Conservation (phyloP, 1,139 yeast genomes). For the Arxiozyma heterogenica region DNA sequence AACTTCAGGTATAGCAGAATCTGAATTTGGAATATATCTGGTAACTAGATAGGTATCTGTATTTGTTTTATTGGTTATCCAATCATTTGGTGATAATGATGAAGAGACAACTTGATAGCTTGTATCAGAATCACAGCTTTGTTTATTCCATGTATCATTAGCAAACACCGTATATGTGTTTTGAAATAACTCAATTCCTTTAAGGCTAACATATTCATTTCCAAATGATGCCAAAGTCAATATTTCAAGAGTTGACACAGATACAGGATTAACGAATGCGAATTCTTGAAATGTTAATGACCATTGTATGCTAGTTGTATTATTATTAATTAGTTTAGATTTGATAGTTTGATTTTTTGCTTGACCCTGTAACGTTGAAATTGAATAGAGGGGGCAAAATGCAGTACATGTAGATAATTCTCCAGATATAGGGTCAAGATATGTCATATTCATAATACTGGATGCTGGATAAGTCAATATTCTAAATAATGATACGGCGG, state of each 20-base stretch:
- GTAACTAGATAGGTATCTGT: slow-evolving; percentile 34
- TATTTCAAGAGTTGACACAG: slow-evolving; percentile 55
- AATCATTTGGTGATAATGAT: slow-evolving; percentile 18
- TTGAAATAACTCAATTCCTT: slow-evolving; percentile 69
- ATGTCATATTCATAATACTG: slow-evolving; percentile 88
- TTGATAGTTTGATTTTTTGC: slow-evolving; percentile 16
- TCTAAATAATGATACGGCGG: slow-evolving; percentile 54
- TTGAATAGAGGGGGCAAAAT: slow-evolving; percentile 59
- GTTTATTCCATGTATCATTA: slow-evolving; percentile 61
- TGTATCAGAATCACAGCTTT: slow-evolving; percentile 39
- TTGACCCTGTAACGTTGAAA: slow-evolving; percentile 23
- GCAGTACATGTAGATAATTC: slow-evolving; percentile 64
- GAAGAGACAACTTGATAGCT: slow-evolving; percentile 32
- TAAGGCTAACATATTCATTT: slow-evolving; percentile 46
- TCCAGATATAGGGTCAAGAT: slow-evolving; percentile 63
- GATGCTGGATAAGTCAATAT: slow-evolving; percentile 69
- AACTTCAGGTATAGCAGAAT: slow-evolving; percentile 34
- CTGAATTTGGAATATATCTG: slow-evolving; percentile 16
- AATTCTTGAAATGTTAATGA: slow-evolving; percentile 61
- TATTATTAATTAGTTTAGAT: slow-evolving; percentile 14
- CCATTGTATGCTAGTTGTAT: slow-evolving; percentile 33
- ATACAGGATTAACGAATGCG: slow-evolving; percentile 62
- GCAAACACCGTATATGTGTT: slow-evolving; percentile 61
- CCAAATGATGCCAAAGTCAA: slow-evolving; percentile 68
- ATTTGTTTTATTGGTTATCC: slow-evolving; percentile 23